phyloP scores from a whole-genome alignment of 23 red algal genomes.

The Gracilaria vermiculophylla region DNA sequence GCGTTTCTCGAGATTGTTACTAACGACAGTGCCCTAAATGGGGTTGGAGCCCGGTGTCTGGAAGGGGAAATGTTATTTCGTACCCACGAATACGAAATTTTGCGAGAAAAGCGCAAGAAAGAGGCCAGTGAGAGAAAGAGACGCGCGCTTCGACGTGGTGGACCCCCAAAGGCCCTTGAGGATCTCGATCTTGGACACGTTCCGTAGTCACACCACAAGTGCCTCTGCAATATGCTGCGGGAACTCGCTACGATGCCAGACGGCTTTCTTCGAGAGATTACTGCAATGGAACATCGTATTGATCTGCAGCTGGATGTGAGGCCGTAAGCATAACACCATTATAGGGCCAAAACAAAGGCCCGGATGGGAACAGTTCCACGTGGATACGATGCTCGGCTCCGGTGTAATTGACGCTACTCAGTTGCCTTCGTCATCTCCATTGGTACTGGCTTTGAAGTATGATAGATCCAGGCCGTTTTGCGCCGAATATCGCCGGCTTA shows the following conservation, averaged over 20 bases:
- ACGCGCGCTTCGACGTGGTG: background rate
- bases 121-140: background rate
- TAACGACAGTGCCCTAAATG: too few species aligned
- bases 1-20: too few species aligned
- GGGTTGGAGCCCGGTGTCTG: too few species aligned
- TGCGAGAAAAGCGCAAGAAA: background rate
- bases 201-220: background rate
- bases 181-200: too few species aligned
- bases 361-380: background rate
- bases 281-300: background rate
- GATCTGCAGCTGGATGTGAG: background rate
- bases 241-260: background rate
- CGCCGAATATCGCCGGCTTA: background rate
- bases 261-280: background rate
- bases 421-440: background rate
- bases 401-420: background rate
- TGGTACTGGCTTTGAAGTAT: background rate
- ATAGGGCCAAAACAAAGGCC: background rate
- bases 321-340: background rate
- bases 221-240: background rate
- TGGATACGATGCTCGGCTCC: background rate
- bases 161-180: background rate
- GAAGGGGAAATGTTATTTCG: too few species aligned
- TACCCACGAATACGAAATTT: too few species aligned
- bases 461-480: background rate